A percentile compares a stretch with the other conserved stretches of the same genome.
These are phyloP conservation scores for Spatholobus suberectus DNA, from an alignment of 306 rosid genomes.

Conservation along the genomic window DNA sequence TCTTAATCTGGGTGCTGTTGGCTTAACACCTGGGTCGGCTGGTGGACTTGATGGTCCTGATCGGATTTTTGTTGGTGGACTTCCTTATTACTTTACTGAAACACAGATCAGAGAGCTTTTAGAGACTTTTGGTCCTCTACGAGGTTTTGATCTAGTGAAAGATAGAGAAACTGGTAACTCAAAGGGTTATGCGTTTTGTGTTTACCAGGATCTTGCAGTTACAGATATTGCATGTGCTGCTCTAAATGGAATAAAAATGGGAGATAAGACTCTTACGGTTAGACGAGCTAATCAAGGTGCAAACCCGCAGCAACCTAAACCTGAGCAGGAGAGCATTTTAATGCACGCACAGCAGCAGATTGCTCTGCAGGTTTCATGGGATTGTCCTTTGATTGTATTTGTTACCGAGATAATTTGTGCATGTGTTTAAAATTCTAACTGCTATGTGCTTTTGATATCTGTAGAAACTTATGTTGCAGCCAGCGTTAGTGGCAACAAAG, in stretches of 20 bases:
- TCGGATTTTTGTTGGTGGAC: conserved; percentile 98
- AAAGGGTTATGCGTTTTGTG: conserved; percentile 98
- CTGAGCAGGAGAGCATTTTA: conserved; percentile 91
- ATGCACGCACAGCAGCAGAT: conserved; percentile 99
- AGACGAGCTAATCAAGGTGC: conserved; percentile 99
- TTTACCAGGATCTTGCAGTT: conserved; percentile 97
- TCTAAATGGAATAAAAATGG: conserved; percentile 98
- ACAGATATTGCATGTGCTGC: conserved; percentile 99
- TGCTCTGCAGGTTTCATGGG: conserved; percentile 80
- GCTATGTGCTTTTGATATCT: conserved; percentile 1
- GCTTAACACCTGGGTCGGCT: conserved; percentile 97
- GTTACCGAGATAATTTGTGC: background rate
- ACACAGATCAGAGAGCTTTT: conserved; percentile 93
- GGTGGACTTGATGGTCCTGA: conserved; percentile 99
- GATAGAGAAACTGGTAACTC: conserved; percentile 99
- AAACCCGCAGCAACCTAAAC: conserved; percentile 79
- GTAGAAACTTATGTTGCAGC: conserved; percentile 93
- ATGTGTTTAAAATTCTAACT: conserved; percentile 4
- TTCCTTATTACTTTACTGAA: conserved; percentile 96
- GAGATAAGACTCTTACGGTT: conserved; percentile 96
- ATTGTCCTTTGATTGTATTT: background rate
- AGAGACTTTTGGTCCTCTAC: conserved; percentile 95
- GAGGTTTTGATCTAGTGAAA: conserved; percentile 97
- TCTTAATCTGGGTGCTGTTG: conserved; percentile 88
- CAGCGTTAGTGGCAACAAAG: conserved; percentile 76